Conservation (phyloP, 1,284 basidiomycete genomes). For the Rhodotorula glutinis region DNA sequence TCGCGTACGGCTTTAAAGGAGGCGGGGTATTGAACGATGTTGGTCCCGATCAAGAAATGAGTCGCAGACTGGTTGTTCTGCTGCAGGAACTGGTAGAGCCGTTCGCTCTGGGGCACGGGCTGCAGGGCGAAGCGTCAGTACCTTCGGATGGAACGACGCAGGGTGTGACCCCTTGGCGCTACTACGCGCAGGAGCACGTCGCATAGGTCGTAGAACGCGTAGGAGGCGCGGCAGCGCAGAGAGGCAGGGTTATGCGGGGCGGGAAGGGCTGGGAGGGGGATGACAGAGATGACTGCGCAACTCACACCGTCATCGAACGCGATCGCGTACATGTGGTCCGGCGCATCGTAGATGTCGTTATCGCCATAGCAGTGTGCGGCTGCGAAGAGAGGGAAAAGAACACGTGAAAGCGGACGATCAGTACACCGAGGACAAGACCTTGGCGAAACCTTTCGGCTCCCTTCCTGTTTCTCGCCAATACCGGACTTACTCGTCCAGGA, state of each 20-base stretch:
- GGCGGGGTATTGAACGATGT: constrained; percentile 61
- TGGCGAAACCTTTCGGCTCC: not conserved
- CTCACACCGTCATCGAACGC: constrained; percentile 73
- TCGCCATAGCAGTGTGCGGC: constrained; percentile 14
- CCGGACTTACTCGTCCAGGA: constrained; percentile 19
- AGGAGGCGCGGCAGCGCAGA: too few relatives aligned
- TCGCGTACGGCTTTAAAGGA: constrained; percentile 39
- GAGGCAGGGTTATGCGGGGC: not conserved
- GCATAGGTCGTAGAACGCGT: too few relatives aligned
- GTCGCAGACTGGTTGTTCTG: constrained; percentile 62
- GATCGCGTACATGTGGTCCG: constrained; percentile 22
- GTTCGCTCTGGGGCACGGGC: constrained; percentile 49
- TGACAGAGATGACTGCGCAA: too few relatives aligned
- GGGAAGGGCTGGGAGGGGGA: not conserved
- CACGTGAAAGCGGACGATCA: constrained; percentile 47
- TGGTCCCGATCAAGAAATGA: constrained; percentile 77
- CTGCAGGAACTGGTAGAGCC: constrained; percentile 60
- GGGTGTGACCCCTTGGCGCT: too few relatives aligned
- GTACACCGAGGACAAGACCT: constrained; percentile 50
- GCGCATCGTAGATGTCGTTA: constrained; percentile 21
- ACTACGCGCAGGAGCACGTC: too few relatives aligned
- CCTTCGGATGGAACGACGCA: not conserved
- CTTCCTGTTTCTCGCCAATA: constrained; percentile 17
- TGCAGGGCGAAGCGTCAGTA: not conserved
- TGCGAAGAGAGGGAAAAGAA: not conserved